These are phyloP conservation scores for Diplotaxis tenuifolia DNA, from an alignment of 345 rosid species.

Conservation along the genomic window DNA sequence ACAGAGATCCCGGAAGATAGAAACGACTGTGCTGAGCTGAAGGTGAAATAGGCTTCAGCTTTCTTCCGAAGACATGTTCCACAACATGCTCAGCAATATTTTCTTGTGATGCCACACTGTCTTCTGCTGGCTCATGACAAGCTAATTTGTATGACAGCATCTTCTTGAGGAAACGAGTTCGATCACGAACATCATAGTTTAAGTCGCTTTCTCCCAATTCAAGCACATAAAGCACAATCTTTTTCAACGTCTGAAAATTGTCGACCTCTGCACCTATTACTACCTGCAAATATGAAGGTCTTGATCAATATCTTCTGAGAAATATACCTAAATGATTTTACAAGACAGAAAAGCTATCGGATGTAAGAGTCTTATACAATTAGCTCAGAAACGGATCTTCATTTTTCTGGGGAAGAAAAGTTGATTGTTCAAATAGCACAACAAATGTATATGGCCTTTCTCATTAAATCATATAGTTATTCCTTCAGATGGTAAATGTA, in stretches of 20 bases:
- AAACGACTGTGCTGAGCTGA: conserved; percentile 53
- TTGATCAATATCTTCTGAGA: conserved; percentile 12
- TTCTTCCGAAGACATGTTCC: conserved; percentile 58
- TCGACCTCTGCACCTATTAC: conserved; percentile 49
- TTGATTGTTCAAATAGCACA: conserved; percentile 3
- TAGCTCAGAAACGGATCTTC: not conserved
- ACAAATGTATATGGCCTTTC: not conserved
- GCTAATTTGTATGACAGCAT: conserved; percentile 43
- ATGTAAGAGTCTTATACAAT: not conserved
- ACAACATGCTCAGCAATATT: conserved; percentile 44
- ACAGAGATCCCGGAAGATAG: conserved; percentile 96
- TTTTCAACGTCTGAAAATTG: conserved; percentile 50
- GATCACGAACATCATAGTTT: conserved; percentile 89
- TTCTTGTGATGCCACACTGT: conserved; percentile 41
- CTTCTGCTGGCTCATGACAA: conserved; percentile 43
- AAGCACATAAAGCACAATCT: conserved; percentile 63
- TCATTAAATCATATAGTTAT: not conserved
- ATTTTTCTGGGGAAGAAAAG: not conserved
- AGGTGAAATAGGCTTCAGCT: conserved; percentile 43
- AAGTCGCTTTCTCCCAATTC: conserved; percentile 84
- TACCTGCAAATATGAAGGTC: conserved; percentile 50
- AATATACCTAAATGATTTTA: not conserved
- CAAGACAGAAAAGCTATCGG: not conserved
- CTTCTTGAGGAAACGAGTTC: conserved; percentile 75
- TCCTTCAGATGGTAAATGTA: not conserved